A percentile compares a stretch with the other conserved stretches of the same genome.
Evolutionary conservation across 176 grass and related monocot species (phyloP).

Genomic region (Otatea glauca): DNA sequence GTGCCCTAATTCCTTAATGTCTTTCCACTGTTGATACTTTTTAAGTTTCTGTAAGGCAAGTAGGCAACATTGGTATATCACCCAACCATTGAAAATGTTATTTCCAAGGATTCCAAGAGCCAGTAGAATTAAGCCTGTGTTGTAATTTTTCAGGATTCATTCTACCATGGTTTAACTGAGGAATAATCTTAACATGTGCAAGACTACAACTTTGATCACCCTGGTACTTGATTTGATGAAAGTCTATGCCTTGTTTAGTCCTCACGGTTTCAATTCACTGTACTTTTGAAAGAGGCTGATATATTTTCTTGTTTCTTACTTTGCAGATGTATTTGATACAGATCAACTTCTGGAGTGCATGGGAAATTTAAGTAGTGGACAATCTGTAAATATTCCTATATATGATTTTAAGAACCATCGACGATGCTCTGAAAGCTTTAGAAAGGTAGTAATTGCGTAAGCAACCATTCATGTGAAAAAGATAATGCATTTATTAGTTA

Average conservation of each 20-base stretch:
- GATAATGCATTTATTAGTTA: not conserved
- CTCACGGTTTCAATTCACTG: not conserved
- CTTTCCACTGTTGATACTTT: slow-evolving; percentile 1
- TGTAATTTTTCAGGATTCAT: slow-evolving; percentile 79
- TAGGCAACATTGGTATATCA: not conserved
- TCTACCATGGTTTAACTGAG: slow-evolving; percentile 78
- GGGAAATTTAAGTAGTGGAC: slow-evolving; percentile 72
- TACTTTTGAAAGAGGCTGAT: slow-evolving; percentile 4
- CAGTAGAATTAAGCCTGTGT: not conserved
- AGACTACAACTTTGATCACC: slow-evolving; percentile 95
- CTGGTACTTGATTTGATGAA: slow-evolving; percentile 62
- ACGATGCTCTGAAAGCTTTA: slow-evolving; percentile 67
- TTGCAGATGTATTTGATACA: slow-evolving; percentile 89
- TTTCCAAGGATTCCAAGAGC: not conserved
- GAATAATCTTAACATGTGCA: slow-evolving; percentile 64
- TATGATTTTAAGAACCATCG: slow-evolving; percentile 92
- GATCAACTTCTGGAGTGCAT: slow-evolving; percentile 79
- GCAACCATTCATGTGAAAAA: slow-evolving; percentile 27
- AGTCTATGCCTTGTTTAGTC: not conserved
- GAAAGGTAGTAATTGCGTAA: slow-evolving; percentile 47
- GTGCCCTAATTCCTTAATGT: not conserved
- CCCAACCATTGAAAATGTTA: not conserved
- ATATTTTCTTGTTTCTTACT: slow-evolving; percentile 14
- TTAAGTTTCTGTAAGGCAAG: slow-evolving; percentile 21
- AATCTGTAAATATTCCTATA: slow-evolving; percentile 74